A percentile compares a stretch with the other conserved stretches of the same genome.
phyloP scores from a whole-genome alignment of 495 filamentous ascomycete species.

The Trypethelium eluteriae region DNA sequence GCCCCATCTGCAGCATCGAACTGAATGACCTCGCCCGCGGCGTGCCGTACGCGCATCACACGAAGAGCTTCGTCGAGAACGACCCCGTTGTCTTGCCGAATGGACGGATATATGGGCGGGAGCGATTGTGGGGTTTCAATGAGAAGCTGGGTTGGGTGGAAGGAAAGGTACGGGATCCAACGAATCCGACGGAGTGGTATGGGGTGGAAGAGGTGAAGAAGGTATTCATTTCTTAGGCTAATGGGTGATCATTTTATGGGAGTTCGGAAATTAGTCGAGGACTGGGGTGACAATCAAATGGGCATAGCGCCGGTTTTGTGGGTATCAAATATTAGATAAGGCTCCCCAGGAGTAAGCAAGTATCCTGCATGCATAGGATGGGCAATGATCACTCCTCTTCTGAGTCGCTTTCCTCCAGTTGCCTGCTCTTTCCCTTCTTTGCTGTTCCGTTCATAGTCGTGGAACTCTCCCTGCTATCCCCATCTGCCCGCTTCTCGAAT shows the following conservation, averaged over 20 bases:
- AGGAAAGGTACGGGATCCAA: conserved; percentile 73
- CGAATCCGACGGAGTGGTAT: conserved; percentile 56
- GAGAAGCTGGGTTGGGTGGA: conserved; percentile 58
- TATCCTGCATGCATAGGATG: neutral
- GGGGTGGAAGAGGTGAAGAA: conserved; percentile 60
- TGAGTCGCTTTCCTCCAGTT: neutral
- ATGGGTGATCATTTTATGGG: no score
- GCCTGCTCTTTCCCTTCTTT: neutral
- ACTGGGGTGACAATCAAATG: neutral
- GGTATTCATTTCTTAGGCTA: conserved; percentile 69
- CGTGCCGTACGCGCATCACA: conserved; percentile 90
- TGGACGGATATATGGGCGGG: conserved; percentile 72
- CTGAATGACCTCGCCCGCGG: conserved; percentile 81
- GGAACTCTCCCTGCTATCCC: neutral
- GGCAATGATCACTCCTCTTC: neutral
- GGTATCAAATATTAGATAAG: neutral
- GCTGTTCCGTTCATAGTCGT: neutral
- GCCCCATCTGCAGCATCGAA: conserved; percentile 91
- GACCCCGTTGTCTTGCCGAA: conserved; percentile 86
- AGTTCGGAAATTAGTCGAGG: no score
- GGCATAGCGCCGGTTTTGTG: neutral
- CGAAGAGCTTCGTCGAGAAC: conserved; percentile 80
- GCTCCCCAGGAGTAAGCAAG: neutral
- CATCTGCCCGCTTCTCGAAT: conserved; percentile 29
- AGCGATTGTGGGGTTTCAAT: conserved; percentile 65